Evolutionary conservation across 2,329 filamentous ascomycete species (phyloP).

Genomic region (Daldinia sp.): DNA sequence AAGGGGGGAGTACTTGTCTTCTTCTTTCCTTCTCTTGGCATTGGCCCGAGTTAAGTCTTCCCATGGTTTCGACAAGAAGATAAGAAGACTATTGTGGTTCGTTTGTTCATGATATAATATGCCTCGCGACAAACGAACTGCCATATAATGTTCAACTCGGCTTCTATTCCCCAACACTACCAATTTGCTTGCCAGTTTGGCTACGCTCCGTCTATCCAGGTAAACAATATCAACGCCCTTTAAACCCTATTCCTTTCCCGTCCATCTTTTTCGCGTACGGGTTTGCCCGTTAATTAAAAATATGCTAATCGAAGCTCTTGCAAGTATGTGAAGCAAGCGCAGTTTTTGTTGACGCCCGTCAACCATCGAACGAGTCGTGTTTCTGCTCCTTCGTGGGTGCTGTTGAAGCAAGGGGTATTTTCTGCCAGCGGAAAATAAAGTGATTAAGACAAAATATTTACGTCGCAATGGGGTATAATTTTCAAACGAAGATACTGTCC

Average conservation of each 20-base stretch:
- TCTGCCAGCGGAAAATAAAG: slow-evolving; percentile 43
- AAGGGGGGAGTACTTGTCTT: neutral
- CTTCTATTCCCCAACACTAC: slow-evolving; percentile 8
- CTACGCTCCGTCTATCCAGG: slow-evolving; percentile 29
- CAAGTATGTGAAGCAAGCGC: slow-evolving; percentile 20
- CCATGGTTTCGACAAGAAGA: slow-evolving; percentile 8
- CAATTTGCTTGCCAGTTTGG: slow-evolving; percentile 26
- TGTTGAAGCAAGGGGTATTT: slow-evolving; percentile 46
- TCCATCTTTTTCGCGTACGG: slow-evolving; percentile 6
- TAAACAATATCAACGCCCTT: slow-evolving; percentile 23
- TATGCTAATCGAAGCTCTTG: slow-evolving; percentile 16
- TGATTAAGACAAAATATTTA: slow-evolving; percentile 46
- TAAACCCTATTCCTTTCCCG: slow-evolving; percentile 1
- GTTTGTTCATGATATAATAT: slow-evolving; percentile 4
- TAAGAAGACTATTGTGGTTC: slow-evolving; percentile 7
- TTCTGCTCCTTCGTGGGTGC: slow-evolving; percentile 27
- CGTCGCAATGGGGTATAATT: slow-evolving; percentile 44
- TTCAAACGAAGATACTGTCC: slow-evolving; percentile 38
- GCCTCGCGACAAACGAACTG: slow-evolving; percentile 12
- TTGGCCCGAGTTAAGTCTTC: slow-evolving; percentile 12
- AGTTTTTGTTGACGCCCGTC: slow-evolving; percentile 14
- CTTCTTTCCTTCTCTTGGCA: slow-evolving; percentile 18
- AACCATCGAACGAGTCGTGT: slow-evolving; percentile 24
- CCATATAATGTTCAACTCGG: slow-evolving; percentile 10
- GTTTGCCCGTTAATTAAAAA: slow-evolving; percentile 24